These are phyloP conservation scores for Conticribra guillardii DNA, from an alignment of 108 stramenopile genomes.

Conservation along the genomic window DNA sequence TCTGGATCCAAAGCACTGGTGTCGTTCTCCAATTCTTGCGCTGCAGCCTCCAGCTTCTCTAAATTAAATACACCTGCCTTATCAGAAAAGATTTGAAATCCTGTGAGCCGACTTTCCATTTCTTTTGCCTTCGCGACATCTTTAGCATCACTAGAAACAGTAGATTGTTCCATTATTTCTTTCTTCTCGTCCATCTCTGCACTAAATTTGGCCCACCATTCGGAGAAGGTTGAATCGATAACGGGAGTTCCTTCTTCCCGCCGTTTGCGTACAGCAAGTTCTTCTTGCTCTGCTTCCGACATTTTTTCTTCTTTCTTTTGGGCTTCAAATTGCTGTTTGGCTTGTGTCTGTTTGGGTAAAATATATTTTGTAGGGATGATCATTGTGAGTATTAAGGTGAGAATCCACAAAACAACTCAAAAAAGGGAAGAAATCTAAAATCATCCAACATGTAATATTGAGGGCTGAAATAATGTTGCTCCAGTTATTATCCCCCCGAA, in stretches of 20 bases:
- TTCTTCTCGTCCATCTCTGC: slow-evolving; percentile 66
- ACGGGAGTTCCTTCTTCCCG: slow-evolving; percentile 87
- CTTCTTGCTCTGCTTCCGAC: slow-evolving; percentile 82
- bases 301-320: slow-evolving; percentile 79
- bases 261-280: slow-evolving; percentile 79
- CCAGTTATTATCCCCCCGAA: slow-evolving; percentile 80
- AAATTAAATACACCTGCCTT: slow-evolving; percentile 71
- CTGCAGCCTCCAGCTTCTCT: slow-evolving; percentile 84
- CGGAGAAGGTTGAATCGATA: slow-evolving; percentile 69
- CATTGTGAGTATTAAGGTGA: too few relatives aligned
- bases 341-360: slow-evolving; percentile 51
- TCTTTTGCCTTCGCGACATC: slow-evolving; percentile 37
- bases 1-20: slow-evolving; percentile 64
- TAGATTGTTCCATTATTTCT: slow-evolving; percentile 50
- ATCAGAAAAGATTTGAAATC: slow-evolving; percentile 73
- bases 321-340: slow-evolving; percentile 73
- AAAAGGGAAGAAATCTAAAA: too few relatives aligned
- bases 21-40: slow-evolving; percentile 71
- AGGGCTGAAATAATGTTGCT: slow-evolving; percentile 40
- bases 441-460: slow-evolving; percentile 11
- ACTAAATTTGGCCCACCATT: slow-evolving; percentile 74
- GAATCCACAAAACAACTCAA: neutral
- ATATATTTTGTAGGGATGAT: too few relatives aligned
- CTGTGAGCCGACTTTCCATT: slow-evolving; percentile 64
- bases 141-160: slow-evolving; percentile 2